A percentile compares a stretch with the other conserved stretches of the same genome.
Conservation (phyloP, 495 filamentous ascomycete species). For the Annulohypoxylon bovei region DNA sequence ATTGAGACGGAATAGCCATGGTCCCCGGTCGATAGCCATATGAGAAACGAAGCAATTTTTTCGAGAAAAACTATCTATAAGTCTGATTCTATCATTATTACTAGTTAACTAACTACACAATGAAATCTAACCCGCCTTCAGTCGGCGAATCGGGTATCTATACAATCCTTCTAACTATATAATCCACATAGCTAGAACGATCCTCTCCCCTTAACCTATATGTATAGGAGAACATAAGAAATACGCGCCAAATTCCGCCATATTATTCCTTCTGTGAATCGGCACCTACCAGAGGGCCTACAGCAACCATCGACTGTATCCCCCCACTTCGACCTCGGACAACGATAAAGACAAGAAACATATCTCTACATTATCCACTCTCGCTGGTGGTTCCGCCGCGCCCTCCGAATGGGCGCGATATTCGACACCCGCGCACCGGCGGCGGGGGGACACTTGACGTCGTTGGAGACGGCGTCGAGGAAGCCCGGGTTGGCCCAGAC, state of each 20-base stretch:
- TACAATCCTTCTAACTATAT: constrained; percentile 4
- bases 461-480: constrained; percentile 44
- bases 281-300: not conserved
- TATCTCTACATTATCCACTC: constrained; percentile 24
- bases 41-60: not conserved
- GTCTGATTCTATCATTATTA: not conserved
- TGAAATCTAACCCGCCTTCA: constrained; percentile 1
- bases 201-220: not conserved
- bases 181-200: not conserved
- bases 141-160: constrained; percentile 26
- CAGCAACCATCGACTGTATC: not conserved
- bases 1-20: not conserved
- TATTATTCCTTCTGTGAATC: no score
- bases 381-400: constrained; percentile 25
- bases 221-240: not conserved
- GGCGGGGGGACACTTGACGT: constrained; percentile 24
- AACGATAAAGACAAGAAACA: no score
- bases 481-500: constrained; percentile 67
- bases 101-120: not conserved
- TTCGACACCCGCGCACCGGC: constrained; percentile 7
- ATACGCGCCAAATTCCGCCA: not conserved
- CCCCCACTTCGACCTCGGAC: not conserved
- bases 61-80: not conserved
- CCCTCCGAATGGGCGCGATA: not conserved
- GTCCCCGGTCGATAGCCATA: not conserved